Conservation (phyloP, 352 stramenopile genomes). For the Pythium guiyangense region DNA sequence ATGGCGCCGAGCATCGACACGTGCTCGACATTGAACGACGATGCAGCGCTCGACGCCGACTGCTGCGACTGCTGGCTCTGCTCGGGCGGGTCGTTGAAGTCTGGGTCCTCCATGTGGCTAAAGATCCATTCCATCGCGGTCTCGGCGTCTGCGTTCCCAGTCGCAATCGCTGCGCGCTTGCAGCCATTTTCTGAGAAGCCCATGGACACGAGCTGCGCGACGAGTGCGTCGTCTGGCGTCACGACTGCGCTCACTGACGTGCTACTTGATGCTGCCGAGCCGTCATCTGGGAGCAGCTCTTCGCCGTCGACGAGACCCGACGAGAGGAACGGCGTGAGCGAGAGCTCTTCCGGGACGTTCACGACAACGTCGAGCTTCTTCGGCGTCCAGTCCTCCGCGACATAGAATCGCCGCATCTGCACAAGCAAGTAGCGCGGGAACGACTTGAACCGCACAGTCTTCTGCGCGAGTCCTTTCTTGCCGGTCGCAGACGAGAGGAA, state of each 20-base stretch:
- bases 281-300: slow-evolving; percentile 78
- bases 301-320: slow-evolving; percentile 83
- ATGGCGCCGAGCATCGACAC: slow-evolving; percentile 72
- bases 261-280: slow-evolving; percentile 14
- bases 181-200: slow-evolving; percentile 97
- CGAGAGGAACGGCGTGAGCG: slow-evolving; percentile 75
- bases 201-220: slow-evolving; percentile 97
- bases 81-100: slow-evolving; percentile 94
- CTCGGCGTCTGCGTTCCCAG: slow-evolving; percentile 88
- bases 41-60: slow-evolving; percentile 18
- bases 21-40: slow-evolving; percentile 77
- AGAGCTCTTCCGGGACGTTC: slow-evolving; percentile 92
- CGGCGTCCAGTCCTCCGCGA: slow-evolving; percentile 94
- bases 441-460: slow-evolving; percentile 86
- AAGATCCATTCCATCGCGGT: slow-evolving; percentile 98
- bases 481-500: slow-evolving; percentile 75
- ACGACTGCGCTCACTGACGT: slow-evolving; percentile 15
- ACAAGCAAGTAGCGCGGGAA: slow-evolving; percentile 97
- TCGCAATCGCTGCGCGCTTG: slow-evolving; percentile 93
- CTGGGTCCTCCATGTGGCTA: slow-evolving; percentile 96
- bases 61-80: slow-evolving; percentile 7
- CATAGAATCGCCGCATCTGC: slow-evolving; percentile 96
- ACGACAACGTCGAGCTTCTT: slow-evolving; percentile 98
- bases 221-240: slow-evolving; percentile 85
- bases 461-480: slow-evolving; percentile 74